phyloP scores from a whole-genome alignment of 768 basidiomycete species.

The Lentinula sp. region DNA sequence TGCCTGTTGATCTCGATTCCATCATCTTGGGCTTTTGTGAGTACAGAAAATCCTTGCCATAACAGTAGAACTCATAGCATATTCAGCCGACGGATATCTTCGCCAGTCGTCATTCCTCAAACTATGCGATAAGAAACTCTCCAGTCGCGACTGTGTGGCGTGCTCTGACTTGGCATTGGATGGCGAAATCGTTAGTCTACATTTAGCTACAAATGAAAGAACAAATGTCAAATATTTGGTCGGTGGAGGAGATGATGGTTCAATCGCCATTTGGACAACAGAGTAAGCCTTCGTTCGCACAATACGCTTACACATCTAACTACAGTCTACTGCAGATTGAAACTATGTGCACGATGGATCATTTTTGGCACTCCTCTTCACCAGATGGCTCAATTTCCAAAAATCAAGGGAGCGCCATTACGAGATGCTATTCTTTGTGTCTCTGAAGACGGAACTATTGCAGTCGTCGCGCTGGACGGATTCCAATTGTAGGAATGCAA shows the following conservation, averaged over 20 bases:
- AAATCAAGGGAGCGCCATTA: constrained; percentile 49
- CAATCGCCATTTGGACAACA: constrained; percentile 66
- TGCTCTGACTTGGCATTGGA: constrained; percentile 42
- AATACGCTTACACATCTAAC: not conserved
- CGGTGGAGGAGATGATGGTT: constrained; percentile 76
- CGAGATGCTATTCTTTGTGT: constrained; percentile 68
- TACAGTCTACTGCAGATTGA: constrained; percentile 21
- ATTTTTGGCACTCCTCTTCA: constrained; percentile 63
- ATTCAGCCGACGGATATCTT: constrained; percentile 46
- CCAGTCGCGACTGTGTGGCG: constrained; percentile 12
- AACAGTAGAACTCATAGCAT: constrained; percentile 16
- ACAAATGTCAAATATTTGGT: constrained; percentile 60
- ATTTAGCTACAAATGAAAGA: constrained; percentile 48
- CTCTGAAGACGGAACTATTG: constrained; percentile 76
- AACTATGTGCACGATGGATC: constrained; percentile 65
- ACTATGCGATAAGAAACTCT: constrained; percentile 20
- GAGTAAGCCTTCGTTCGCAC: constrained; percentile 35
- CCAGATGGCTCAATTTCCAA: constrained; percentile 50
- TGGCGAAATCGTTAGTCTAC: constrained; percentile 44
- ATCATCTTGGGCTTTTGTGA: constrained; percentile 64
- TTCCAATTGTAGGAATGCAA: constrained; percentile 64
- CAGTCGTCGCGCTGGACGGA: constrained; percentile 66
- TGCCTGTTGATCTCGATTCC: constrained; percentile 52
- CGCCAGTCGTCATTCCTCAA: constrained; percentile 39
- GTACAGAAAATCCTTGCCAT: constrained; percentile 13